Conservation (phyloP, 2,329 filamentous ascomycete species). For the Cadophora sp. region DNA sequence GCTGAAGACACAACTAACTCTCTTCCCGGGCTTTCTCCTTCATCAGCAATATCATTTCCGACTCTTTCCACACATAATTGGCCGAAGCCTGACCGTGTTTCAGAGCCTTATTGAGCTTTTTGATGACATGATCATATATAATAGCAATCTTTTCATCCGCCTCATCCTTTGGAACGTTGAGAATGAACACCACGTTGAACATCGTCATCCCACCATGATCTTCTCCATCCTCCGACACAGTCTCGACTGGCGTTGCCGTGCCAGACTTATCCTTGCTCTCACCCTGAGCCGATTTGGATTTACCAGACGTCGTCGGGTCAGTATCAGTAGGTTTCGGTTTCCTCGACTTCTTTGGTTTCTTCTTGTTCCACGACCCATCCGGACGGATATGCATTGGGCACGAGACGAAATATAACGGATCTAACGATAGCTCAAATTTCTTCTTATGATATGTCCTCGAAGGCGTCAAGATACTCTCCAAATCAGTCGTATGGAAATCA, state of each 20-base stretch:
- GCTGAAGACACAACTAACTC: conserved; percentile 42
- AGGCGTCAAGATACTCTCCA: conserved; percentile 82
- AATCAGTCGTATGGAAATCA: conserved; percentile 75
- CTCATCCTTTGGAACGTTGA: conserved; percentile 81
- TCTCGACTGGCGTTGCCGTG: conserved; percentile 39
- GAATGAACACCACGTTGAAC: conserved; percentile 96
- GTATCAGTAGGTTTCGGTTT: conserved; percentile 44
- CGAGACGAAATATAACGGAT: conserved; percentile 80
- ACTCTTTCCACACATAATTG: conserved; percentile 91
- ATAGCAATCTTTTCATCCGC: conserved; percentile 76
- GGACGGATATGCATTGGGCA: conserved; percentile 84
- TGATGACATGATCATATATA: conserved; percentile 87
- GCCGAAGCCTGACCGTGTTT: conserved; percentile 91
- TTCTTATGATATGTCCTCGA: conserved; percentile 79
- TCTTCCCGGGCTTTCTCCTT: conserved; percentile 84
- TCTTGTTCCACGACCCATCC: conserved; percentile 78
- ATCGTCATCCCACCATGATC: conserved; percentile 72
- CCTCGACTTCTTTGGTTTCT: conserved; percentile 48
- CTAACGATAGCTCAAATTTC: conserved; percentile 81
- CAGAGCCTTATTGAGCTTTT: conserved; percentile 89
- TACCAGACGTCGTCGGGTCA: conserved; percentile 19
- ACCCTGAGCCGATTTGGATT: conserved; percentile 26
- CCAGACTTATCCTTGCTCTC: conserved; percentile 27
- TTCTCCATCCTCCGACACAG: conserved; percentile 37
- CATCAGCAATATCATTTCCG: conserved; percentile 78